phyloP scores from a whole-genome alignment of 2,329 filamentous ascomycete species.

The Alternaria panax region DNA sequence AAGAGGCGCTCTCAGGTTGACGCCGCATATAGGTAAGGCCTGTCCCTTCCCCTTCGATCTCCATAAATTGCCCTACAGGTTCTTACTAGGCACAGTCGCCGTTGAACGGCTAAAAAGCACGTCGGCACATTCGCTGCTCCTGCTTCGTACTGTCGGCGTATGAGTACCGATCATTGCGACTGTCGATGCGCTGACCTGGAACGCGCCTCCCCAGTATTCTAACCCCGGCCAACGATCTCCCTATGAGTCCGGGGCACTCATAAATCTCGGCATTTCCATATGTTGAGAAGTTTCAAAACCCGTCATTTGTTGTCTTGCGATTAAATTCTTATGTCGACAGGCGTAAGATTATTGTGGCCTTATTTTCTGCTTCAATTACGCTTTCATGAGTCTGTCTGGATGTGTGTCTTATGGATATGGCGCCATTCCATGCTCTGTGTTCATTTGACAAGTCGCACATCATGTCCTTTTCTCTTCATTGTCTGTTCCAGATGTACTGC shows the following conservation, averaged over 20 bases:
- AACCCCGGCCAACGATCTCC: not conserved
- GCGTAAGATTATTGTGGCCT: not conserved
- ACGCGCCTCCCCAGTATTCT: not conserved
- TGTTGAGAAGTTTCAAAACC: not conserved
- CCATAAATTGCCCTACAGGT: not conserved
- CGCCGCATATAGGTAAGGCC: slow-evolving; percentile 46
- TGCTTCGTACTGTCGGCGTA: not conserved
- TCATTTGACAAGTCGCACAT: not conserved
- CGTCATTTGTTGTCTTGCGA: not conserved
- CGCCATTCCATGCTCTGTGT: not conserved
- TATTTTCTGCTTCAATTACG: not conserved
- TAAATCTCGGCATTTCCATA: not conserved
- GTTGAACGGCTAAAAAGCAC: slow-evolving; percentile 7
- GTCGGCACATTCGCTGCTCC: not conserved
- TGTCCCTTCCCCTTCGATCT: not conserved
- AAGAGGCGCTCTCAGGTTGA: slow-evolving; percentile 48
- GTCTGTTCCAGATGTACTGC: not conserved
- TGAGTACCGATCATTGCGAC: not conserved
- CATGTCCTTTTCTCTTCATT: slow-evolving; percentile 2
- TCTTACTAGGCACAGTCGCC: slow-evolving; percentile 21
- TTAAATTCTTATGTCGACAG: not conserved
- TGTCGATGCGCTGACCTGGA: not conserved
- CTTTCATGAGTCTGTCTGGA: not conserved
- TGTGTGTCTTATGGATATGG: not conserved
- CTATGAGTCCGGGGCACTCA: not conserved